Percentiles rank a stretch among this genome's conserved stretches.
phyloP scores from a whole-genome alignment of 768 basidiomycete species.

The Sporobolomyces pararoseus region DNA sequence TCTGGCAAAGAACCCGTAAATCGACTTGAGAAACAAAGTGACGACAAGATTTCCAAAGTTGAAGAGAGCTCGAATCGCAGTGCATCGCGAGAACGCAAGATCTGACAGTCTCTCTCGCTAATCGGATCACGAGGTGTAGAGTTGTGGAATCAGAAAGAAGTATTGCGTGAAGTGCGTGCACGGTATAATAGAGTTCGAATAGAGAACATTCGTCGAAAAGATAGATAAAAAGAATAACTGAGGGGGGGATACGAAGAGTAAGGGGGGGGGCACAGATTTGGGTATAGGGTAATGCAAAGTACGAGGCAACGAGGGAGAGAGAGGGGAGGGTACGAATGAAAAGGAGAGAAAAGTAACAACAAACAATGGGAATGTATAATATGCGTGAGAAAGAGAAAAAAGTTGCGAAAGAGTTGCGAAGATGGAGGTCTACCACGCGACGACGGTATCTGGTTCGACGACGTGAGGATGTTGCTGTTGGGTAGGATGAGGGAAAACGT shows the following conservation, averaged over 20 bases:
- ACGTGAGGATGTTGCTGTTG: background rate
- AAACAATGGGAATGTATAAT: background rate
- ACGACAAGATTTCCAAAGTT: no score
- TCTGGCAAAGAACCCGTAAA: no score
- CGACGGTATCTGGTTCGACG: slow-evolving; percentile 17
- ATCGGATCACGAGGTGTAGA: no score
- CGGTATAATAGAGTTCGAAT: no score
- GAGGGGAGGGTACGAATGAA: background rate
- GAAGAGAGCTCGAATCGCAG: no score
- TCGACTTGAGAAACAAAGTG: no score
- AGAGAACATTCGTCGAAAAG: no score
- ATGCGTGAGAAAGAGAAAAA: slow-evolving; percentile 5
- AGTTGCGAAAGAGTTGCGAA: slow-evolving; percentile 3
- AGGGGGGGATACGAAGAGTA: no score
- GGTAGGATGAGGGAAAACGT: background rate
- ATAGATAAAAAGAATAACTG: no score
- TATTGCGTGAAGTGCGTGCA: no score
- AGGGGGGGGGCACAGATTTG: background rate
- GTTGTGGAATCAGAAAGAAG: background rate
- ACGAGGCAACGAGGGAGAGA: background rate
- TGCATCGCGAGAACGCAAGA: no score
- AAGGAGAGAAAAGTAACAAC: background rate
- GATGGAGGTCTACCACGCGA: background rate
- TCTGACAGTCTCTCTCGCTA: no score
- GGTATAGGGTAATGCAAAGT: background rate